Conservation (phyloP, 1,284 basidiomycete genomes). For the Ustilago sp. region DNA sequence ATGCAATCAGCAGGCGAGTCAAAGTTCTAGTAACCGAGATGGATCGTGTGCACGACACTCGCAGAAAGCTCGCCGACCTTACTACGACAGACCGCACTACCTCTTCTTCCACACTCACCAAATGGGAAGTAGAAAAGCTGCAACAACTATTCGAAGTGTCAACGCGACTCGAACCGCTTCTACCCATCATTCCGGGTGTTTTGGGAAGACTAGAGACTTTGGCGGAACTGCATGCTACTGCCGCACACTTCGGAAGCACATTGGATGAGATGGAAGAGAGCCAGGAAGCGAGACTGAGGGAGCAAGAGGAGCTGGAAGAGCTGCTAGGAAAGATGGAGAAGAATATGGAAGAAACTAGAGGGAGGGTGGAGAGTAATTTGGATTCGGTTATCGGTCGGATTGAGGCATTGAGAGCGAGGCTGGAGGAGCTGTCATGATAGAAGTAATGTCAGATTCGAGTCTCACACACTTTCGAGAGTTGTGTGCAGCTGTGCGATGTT, state of each 20-base stretch:
- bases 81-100: conserved; percentile 2
- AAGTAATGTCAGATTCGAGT: neutral
- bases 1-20: conserved; percentile 92
- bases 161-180: conserved; percentile 82
- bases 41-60: conserved; percentile 79
- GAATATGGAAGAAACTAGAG: conserved; percentile 77
- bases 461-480: no score
- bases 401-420: conserved; percentile 76
- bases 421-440: conserved; percentile 70
- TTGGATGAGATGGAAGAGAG: conserved; percentile 80
- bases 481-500: no score
- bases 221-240: conserved; percentile 82
- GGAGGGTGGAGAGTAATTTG: conserved; percentile 69
- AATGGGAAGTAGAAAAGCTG: conserved; percentile 35
- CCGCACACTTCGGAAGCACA: conserved; percentile 76
- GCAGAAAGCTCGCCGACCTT: conserved; percentile 70
- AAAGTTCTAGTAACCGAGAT: conserved; percentile 93
- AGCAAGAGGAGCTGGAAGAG: conserved; percentile 77
- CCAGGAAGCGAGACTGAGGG: conserved; percentile 76
- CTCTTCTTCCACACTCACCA: conserved; percentile 28
- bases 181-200: conserved; percentile 92
- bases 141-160: conserved; percentile 77
- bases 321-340: conserved; percentile 74
- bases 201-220: conserved; percentile 86
- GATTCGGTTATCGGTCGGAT: conserved; percentile 80